phyloP scores from a whole-genome alignment of 345 rosid species.

The Syzygium aqueum region DNA sequence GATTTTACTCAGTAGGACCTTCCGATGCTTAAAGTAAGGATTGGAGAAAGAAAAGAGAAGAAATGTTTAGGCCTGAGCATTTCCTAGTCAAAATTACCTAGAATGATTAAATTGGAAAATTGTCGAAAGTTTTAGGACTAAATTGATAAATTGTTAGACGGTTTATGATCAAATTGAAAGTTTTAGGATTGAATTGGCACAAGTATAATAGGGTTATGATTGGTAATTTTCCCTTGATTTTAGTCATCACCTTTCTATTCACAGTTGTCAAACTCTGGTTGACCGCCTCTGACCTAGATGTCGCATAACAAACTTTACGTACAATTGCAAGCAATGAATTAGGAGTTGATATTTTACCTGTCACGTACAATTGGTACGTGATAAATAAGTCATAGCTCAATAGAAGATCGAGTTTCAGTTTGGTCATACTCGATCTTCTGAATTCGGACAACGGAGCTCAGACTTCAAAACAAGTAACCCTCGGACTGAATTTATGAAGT shows the following conservation, averaged over 20 bases:
- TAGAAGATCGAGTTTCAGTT: not conserved
- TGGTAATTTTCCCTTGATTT: not conserved
- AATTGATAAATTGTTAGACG: too few relatives aligned
- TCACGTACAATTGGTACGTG: too few relatives aligned
- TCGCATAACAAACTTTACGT: not conserved
- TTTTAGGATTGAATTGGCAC: not conserved
- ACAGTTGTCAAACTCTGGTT: not conserved
- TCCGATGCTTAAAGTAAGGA: not conserved
- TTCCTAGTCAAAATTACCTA: too few relatives aligned
- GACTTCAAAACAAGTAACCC: not conserved
- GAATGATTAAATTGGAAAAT: too few relatives aligned
- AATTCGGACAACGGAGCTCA: not conserved
- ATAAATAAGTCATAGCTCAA: not conserved
- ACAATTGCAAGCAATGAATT: too few relatives aligned
- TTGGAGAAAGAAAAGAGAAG: not conserved
- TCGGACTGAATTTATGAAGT: not conserved
- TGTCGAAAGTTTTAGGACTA: too few relatives aligned
- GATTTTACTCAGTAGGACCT: not conserved
- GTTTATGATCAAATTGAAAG: too few relatives aligned
- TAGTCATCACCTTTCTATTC: too few relatives aligned
- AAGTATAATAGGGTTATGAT: too few relatives aligned
- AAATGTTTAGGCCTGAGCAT: not conserved
- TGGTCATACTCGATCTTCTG: not conserved
- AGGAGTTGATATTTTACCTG: too few relatives aligned
- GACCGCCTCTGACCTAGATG: not conserved